phyloP scores from a whole-genome alignment of 768 basidiomycete species.

The Mycena venus region DNA sequence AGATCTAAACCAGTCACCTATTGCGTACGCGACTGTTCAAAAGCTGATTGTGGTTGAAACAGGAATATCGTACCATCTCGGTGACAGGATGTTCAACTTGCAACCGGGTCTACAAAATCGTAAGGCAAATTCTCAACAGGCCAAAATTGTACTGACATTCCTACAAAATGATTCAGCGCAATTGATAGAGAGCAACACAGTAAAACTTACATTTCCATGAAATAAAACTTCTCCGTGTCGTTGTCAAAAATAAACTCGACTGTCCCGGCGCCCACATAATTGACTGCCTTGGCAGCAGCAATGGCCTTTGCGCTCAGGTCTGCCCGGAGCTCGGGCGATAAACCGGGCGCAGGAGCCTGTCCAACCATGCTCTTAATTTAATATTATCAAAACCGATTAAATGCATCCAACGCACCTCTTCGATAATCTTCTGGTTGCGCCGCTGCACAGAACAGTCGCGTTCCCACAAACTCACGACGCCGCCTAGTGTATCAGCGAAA shows the following conservation, averaged over 20 bases:
- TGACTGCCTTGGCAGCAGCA: slow-evolving; percentile 92
- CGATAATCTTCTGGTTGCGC: slow-evolving; percentile 96
- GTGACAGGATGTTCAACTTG: slow-evolving; percentile 96
- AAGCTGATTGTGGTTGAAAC: not conserved
- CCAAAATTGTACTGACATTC: slow-evolving; percentile 60
- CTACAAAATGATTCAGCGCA: not conserved
- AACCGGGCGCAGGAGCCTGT: slow-evolving; percentile 91
- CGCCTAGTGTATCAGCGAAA: slow-evolving; percentile 87
- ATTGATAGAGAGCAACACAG: not conserved
- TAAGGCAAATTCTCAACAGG: not conserved
- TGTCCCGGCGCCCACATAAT: slow-evolving; percentile 92
- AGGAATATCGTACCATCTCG: slow-evolving; percentile 69
- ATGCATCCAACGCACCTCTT: slow-evolving; percentile 66
- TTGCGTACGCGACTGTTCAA: not conserved
- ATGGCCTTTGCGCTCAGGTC: slow-evolving; percentile 90
- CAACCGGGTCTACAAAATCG: slow-evolving; percentile 63
- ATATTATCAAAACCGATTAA: not conserved
- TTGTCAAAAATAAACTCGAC: slow-evolving; percentile 99
- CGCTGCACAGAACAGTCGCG: slow-evolving; percentile 93
- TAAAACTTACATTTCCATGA: slow-evolving; percentile 90
- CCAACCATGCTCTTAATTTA: not conserved
- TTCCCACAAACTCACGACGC: slow-evolving; percentile 95
- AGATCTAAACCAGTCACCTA: slow-evolving; percentile 89
- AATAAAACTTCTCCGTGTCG: slow-evolving; percentile 87
- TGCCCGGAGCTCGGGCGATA: slow-evolving; percentile 82